Conservation (phyloP, 78 protist species). For the Dictyostelium capitatum region DNA sequence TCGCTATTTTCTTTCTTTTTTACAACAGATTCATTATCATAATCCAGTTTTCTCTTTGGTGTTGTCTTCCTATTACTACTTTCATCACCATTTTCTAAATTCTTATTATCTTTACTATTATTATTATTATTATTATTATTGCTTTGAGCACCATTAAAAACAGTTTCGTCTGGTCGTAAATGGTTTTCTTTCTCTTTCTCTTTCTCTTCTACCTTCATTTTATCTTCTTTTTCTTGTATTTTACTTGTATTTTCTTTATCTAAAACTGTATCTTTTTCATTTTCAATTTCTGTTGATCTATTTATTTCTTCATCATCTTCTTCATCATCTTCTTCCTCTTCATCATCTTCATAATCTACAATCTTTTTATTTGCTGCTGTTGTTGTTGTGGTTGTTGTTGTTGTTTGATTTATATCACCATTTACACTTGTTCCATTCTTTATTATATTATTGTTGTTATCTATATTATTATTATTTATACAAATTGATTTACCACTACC, state of each 20-base stretch:
- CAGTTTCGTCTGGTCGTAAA: background rate
- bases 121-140: background rate
- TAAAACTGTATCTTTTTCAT: background rate
- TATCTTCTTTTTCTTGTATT: background rate
- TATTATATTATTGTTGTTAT: background rate
- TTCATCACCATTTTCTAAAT: background rate
- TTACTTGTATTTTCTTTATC: background rate
- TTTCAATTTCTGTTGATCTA: background rate
- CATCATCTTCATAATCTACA: conserved; percentile 29
- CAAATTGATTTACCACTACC: background rate
- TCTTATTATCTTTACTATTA: background rate
- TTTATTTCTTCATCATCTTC: background rate
- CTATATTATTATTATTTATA: conserved; percentile 17
- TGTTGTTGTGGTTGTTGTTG: background rate
- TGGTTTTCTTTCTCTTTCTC: background rate
- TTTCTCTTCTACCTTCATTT: background rate
- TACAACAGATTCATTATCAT: conserved; percentile 2
- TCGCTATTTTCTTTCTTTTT: background rate
- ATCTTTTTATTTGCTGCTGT: background rate
- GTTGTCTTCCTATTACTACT: background rate
- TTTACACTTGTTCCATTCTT: background rate
- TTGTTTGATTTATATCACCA: too few relatives aligned
- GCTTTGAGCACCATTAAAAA: background rate
- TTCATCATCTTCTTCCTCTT: conserved; percentile 14
- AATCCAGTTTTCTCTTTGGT: conserved; percentile 15